A percentile compares a stretch with the other conserved stretches of the same genome.
These are phyloP conservation scores for Leptoxyphium fumago DNA, from an alignment of 2,329 filamentous ascomycete species.

Conservation along the genomic window DNA sequence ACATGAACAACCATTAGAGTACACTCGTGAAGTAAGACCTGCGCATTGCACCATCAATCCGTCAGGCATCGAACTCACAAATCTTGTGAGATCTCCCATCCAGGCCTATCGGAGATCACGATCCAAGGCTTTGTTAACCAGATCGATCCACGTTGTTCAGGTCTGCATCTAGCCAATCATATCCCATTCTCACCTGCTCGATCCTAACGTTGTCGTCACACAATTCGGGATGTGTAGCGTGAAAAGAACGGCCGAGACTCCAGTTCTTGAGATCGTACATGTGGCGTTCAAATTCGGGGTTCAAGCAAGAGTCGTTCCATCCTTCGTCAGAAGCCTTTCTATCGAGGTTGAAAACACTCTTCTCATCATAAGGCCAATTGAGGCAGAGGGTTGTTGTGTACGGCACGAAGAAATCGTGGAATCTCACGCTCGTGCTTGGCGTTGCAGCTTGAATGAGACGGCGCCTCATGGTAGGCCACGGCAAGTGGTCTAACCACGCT, in stretches of 20 bases:
- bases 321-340: conserved; percentile 13
- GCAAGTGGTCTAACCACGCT: conserved; percentile 68
- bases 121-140: too few relatives aligned
- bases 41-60: too few relatives aligned
- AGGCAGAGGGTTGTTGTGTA: conserved; percentile 62
- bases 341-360: conserved; percentile 46
- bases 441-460: conserved; percentile 34
- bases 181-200: conserved; percentile 4
- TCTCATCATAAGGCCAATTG: conserved; percentile 72
- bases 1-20: too few relatives aligned
- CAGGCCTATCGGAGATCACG: too few relatives aligned
- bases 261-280: conserved; percentile 64
- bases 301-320: conserved; percentile 47
- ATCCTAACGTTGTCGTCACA: conserved; percentile 15
- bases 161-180: background rate
- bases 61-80: too few relatives aligned
- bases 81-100: too few relatives aligned
- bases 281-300: conserved; percentile 75
- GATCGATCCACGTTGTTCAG: too few relatives aligned
- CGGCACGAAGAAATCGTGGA: conserved; percentile 72
- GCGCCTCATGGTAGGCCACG: conserved; percentile 66
- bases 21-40: too few relatives aligned
- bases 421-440: conserved; percentile 38
- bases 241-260: conserved; percentile 49
- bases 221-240: conserved; percentile 15